Evolutionary conservation across 2,329 filamentous ascomycete genomes (phyloP).

Genomic region (Aspergillus japonicus): DNA sequence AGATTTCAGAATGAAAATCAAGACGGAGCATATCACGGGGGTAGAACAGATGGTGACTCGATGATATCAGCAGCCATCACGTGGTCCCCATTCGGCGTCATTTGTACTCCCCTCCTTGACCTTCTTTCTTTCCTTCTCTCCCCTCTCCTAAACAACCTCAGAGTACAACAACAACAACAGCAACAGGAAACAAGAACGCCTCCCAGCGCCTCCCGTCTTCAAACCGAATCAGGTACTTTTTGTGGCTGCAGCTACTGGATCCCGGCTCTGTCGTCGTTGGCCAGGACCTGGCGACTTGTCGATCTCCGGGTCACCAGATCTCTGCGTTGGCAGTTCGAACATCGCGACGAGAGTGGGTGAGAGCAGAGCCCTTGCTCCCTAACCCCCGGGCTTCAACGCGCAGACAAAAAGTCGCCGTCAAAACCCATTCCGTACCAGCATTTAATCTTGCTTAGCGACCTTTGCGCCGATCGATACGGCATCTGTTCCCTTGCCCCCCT

Average conservation of each 20-base stretch:
- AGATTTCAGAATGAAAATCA: too few relatives aligned
- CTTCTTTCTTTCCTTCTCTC: neutral
- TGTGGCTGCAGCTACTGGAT: neutral
- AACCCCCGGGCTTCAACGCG: constrained; percentile 7
- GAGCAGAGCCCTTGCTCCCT: constrained; percentile 6
- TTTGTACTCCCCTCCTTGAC: constrained; percentile 1
- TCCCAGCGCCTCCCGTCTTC: neutral
- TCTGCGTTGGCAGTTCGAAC: constrained; percentile 35
- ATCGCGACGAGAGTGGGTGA: constrained; percentile 8
- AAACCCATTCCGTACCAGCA: constrained; percentile 4
- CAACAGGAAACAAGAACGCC: neutral
- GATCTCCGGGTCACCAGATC: constrained; percentile 38
- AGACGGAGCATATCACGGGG: neutral
- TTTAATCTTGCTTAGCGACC: constrained; percentile 6
- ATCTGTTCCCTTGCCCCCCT: neutral
- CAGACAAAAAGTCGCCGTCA: constrained; percentile 18
- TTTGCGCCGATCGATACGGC: constrained; percentile 8
- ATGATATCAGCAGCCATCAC: neutral
- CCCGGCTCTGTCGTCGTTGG: constrained; percentile 1
- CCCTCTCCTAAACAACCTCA: too few relatives aligned
- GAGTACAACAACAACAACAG: neutral
- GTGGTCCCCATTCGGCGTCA: constrained; percentile 6
- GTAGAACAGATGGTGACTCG: neutral
- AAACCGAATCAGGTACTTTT: constrained; percentile 3
- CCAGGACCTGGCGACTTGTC: constrained; percentile 21